A percentile compares a stretch with the other conserved stretches of the same genome.
These are phyloP conservation scores for Cenchrus fungigraminus DNA, from an alignment of 176 grass and related monocot genomes.

Conservation along the genomic window DNA sequence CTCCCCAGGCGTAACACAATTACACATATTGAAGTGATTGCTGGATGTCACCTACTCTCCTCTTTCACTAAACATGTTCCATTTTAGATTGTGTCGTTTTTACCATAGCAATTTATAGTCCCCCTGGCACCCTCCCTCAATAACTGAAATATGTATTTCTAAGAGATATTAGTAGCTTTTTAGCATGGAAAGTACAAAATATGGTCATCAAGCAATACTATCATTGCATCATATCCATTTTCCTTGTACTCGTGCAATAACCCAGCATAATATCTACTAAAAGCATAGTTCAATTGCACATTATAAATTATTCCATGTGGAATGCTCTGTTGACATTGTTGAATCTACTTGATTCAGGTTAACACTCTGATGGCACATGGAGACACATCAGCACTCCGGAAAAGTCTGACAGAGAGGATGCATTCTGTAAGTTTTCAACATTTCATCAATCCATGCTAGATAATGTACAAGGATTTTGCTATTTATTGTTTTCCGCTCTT, in stretches of 20 bases:
- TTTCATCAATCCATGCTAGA: constrained; percentile 8
- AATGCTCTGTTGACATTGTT: constrained; percentile 28
- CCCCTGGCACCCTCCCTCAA: neutral
- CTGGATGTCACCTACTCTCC: neutral
- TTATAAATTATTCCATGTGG: neutral
- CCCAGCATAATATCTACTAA: constrained; percentile 9
- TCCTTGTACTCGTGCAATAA: neutral
- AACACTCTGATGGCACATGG: constrained; percentile 82
- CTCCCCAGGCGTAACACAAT: neutral
- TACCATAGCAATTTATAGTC: neutral
- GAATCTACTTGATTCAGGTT: constrained; percentile 63
- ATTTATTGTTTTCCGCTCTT: constrained; percentile 33
- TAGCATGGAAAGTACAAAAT: neutral
- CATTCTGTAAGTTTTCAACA: constrained; percentile 79
- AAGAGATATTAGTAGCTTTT: neutral
- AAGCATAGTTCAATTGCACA: constrained; percentile 19
- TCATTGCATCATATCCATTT: neutral
- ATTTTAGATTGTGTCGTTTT: neutral
- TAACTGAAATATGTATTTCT: neutral
- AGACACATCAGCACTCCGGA: constrained; percentile 74
- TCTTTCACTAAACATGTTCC: neutral
- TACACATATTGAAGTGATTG: constrained; percentile 3
- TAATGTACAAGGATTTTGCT: constrained; percentile 2
- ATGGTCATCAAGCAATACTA: neutral
- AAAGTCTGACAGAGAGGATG: constrained; percentile 83